Conservation (phyloP, 2,329 filamentous ascomycete species). For the Alternaria sp. region DNA sequence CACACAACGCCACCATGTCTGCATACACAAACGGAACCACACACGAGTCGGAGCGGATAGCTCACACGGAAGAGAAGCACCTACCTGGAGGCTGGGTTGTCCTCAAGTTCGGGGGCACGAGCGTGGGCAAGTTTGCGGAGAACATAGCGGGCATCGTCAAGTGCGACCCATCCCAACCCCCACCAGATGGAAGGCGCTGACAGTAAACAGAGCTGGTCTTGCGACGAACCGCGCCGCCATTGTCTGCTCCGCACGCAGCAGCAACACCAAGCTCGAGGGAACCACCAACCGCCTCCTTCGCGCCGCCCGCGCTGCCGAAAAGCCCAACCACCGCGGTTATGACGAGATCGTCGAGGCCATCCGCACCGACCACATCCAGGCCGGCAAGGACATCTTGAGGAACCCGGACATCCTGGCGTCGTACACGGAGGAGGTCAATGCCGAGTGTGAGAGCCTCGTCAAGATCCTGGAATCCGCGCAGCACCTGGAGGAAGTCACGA, state of each 20-base stretch:
- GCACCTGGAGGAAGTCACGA: slow-evolving; percentile 59
- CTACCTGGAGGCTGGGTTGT: slow-evolving; percentile 74
- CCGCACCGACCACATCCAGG: slow-evolving; percentile 78
- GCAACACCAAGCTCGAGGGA: slow-evolving; percentile 90
- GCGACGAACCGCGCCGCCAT: slow-evolving; percentile 79
- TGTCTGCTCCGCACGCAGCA: slow-evolving; percentile 94
- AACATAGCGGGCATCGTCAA: slow-evolving; percentile 68
- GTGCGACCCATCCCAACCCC: slow-evolving; percentile 30
- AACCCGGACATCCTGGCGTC: slow-evolving; percentile 53
- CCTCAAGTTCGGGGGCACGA: slow-evolving; percentile 95
- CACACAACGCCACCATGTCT: slow-evolving; percentile 28
- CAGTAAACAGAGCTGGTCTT: slow-evolving; percentile 61
- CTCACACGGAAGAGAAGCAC: slow-evolving; percentile 54
- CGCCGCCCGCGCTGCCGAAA: slow-evolving; percentile 55
- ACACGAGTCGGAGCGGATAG: slow-evolving; percentile 47
- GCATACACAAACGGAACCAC: slow-evolving; percentile 40
- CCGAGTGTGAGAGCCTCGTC: slow-evolving; percentile 79
- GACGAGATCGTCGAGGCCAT: slow-evolving; percentile 80
- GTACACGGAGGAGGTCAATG: slow-evolving; percentile 71
- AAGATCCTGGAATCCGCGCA: slow-evolving; percentile 74
- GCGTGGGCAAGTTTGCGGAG: slow-evolving; percentile 88
- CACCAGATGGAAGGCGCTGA: slow-evolving; percentile 16
- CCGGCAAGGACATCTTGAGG: slow-evolving; percentile 62
- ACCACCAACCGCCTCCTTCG: slow-evolving; percentile 78
- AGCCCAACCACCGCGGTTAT: slow-evolving; percentile 60